Percentiles rank a stretch among this genome's conserved stretches.
Conservation (phyloP, 768 basidiomycete species). For the Rhodotorula sphaerocarpa region DNA sequence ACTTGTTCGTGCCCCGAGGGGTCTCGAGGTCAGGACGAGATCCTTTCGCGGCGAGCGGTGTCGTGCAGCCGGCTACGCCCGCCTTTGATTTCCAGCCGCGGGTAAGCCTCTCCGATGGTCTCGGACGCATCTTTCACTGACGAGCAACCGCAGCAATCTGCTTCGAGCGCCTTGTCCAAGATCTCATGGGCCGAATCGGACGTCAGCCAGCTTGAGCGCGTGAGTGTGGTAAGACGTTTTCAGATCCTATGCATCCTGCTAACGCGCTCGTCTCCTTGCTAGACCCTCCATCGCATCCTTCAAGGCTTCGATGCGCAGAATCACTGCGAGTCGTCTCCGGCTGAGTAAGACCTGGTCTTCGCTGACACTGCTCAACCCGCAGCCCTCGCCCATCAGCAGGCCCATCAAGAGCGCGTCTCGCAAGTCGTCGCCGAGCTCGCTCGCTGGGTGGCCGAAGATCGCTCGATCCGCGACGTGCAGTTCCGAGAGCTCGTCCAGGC, state of each 20-base stretch:
- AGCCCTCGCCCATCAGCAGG: slow-evolving; percentile 1
- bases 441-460: slow-evolving; percentile 25
- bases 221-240: background rate
- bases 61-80: background rate
- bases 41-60: slow-evolving; percentile 5
- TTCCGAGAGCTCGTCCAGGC: slow-evolving; percentile 1
- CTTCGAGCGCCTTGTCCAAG: too few species aligned
- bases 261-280: background rate
- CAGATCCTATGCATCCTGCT: background rate
- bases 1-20: too few species aligned
- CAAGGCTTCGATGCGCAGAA: slow-evolving; percentile 10
- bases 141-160: background rate
- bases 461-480: slow-evolving; percentile 11
- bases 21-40: background rate
- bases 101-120: too few species aligned
- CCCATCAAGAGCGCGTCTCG: slow-evolving; percentile 8
- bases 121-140: background rate
- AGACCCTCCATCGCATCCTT: slow-evolving; percentile 11
- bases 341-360: too few species aligned
- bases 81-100: too few species aligned
- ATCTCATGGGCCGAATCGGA: background rate
- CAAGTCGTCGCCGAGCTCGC: slow-evolving; percentile 22
- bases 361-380: background rate
- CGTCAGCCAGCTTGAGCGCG: slow-evolving; percentile 2
- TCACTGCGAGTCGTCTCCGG: background rate